A percentile compares a stretch with the other conserved stretches of the same genome.
Conservation (phyloP, 495 filamentous ascomycete genomes). For the Hypomontagnella monticulosa region DNA sequence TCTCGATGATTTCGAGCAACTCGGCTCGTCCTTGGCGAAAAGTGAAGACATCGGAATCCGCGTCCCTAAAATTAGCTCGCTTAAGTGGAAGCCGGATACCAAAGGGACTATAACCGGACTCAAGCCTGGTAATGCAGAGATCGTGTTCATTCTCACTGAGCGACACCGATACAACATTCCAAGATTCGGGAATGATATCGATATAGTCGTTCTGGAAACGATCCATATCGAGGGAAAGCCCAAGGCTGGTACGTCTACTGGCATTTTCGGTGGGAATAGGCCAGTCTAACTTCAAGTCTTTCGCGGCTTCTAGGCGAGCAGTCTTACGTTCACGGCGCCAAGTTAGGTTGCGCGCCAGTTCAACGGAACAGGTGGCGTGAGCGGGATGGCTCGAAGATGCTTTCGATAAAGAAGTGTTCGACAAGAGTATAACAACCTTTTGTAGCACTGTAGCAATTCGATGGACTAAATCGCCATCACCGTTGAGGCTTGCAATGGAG, state of each 20-base stretch:
- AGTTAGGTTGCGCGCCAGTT: slow-evolving; percentile 69
- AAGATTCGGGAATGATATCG: slow-evolving; percentile 81
- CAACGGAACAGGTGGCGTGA: slow-evolving; percentile 67
- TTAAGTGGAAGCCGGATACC: slow-evolving; percentile 84
- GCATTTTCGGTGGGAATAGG: slow-evolving; percentile 40
- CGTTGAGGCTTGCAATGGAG: slow-evolving; percentile 58
- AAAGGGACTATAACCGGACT: slow-evolving; percentile 78
- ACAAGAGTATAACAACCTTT: slow-evolving; percentile 71
- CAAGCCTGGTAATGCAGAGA: slow-evolving; percentile 81
- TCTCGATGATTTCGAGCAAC: slow-evolving; percentile 80
- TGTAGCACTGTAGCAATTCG: slow-evolving; percentile 67
- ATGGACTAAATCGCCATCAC: slow-evolving; percentile 60
- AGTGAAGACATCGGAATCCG: slow-evolving; percentile 81
- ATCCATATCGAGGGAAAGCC: slow-evolving; percentile 57
- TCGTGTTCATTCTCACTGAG: slow-evolving; percentile 82
- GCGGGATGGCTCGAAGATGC: slow-evolving; percentile 59
- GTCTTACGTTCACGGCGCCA: slow-evolving; percentile 67
- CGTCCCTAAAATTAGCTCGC: slow-evolving; percentile 80
- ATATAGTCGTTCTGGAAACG: slow-evolving; percentile 75
- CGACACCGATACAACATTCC: slow-evolving; percentile 87
- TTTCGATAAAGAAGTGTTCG: slow-evolving; percentile 59
- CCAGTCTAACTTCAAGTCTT: slow-evolving; percentile 44
- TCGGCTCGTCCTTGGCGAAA: slow-evolving; percentile 81
- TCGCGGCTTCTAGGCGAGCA: slow-evolving; percentile 50
- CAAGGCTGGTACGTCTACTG: slow-evolving; percentile 48